These are phyloP conservation scores for Lasiosphaeriaceae sp. DNA, from an alignment of 495 filamentous ascomycete species.

Conservation along the genomic window DNA sequence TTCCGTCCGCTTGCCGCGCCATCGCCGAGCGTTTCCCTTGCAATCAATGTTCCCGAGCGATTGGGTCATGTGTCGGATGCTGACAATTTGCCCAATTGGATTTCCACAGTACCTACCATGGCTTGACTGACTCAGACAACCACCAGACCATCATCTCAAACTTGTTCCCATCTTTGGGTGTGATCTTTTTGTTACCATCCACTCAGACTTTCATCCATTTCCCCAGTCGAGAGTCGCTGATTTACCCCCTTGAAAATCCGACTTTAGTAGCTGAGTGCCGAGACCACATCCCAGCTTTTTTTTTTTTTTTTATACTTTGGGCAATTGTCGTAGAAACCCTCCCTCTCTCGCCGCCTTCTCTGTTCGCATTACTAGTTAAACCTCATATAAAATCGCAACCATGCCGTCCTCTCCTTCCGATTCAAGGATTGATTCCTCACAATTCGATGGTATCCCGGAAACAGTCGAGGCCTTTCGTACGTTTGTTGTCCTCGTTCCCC, in stretches of 20 bases:
- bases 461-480: conserved; percentile 79
- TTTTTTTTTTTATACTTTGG: too few relatives aligned
- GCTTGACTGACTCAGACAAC: too few relatives aligned
- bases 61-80: neutral
- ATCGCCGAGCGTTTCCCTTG: neutral
- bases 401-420: conserved; percentile 33
- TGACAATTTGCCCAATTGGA: neutral
- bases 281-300: too few relatives aligned
- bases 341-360: neutral
- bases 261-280: too few relatives aligned
- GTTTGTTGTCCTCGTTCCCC: conserved; percentile 24
- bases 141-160: too few relatives aligned
- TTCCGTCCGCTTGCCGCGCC: neutral
- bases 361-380: neutral
- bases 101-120: neutral
- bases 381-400: neutral
- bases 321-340: too few relatives aligned
- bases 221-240: too few relatives aligned
- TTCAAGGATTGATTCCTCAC: conserved; percentile 35
- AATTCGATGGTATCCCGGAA: conserved; percentile 85
- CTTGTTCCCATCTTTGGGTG: too few relatives aligned
- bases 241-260: too few relatives aligned
- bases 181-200: too few relatives aligned
- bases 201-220: too few relatives aligned
- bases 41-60: neutral